Evolutionary conservation across 1,284 basidiomycete species (phyloP), one percentile per base, ranked within the genome.

Genomic region (Hortiboletus rubellus): DNA sequence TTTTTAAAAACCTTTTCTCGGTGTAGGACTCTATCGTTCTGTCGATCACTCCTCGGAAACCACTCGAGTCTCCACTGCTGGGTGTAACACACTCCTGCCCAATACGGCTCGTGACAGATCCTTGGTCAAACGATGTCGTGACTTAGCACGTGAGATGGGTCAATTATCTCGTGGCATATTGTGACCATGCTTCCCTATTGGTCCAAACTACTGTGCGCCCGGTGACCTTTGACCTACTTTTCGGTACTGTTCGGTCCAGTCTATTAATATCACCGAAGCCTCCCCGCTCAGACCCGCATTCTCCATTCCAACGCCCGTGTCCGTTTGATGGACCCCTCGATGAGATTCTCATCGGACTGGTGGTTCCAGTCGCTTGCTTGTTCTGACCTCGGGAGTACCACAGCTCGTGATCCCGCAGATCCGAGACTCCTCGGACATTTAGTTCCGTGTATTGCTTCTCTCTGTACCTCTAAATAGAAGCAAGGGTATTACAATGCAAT

Each of bases 11-110:
- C 14, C 3, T 11, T 57, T 49, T 27, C 8, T 46, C 38, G 2
- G 14, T 31, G 33, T 41, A 73, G 72, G 70, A 70, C 40, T 71
- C 45, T 38, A 59, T 70, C 17, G 58, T 69, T 34, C 41, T 73
- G 31, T 72, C 67, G 10, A 58, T 70, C 14, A 47, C 46, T 11
- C 72, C 68, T 58, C 57, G 56, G 49, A 57, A 69, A 31, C 71
- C 72, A 30, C 58, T 73, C 27, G 60, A 57, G 27, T 70, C 64
- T n/a, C 67, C 71, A 9, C 18, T 73, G n/a, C 11, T 71, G 30
- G 53, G 54, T 15, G 31, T 60, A 38, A 72, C 54, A 50, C 49
- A 72, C 42, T 43, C n/a, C 18, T 55, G 53, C 51, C 64, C 59
- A 11, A 63, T 72, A 55, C 64, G 60, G 33, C 54, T 70, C 17